Evolutionary conservation across 1,284 basidiomycete species (phyloP), one percentile per base, ranked within the genome.

Genomic region (Peniophora sp.): DNA sequence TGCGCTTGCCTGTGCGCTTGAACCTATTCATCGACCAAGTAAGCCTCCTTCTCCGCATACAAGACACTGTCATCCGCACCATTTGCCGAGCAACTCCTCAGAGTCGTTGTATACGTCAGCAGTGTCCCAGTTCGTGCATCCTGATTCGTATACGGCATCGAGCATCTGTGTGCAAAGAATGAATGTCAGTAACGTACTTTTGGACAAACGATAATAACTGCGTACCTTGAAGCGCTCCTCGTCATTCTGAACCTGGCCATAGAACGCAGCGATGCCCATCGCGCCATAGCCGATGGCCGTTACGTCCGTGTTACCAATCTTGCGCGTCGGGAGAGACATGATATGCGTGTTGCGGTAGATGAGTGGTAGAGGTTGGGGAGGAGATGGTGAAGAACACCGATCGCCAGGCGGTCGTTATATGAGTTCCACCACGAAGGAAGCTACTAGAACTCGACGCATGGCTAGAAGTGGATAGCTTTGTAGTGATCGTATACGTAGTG

Each of bases 1-100:
- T 55, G 6, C 70, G 63, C 58, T 70, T 69, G 3, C 69, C 69
- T 0, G 62, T 66, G 39, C 55, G 59, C 49, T 65, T 65, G 57
- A 72, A 65, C 70, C 69, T 67, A 20, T 12, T 11, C 24, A 39
- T 15, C 18, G 12, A 15, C 34, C 18, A 5, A 39, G 23, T 43
- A 14, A 17, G 20, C 20, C 15, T n/a, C 36, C 15, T 22, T 23
- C 17, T 18, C 24, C 35, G 23, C 6, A 6, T 18, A 3, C 10
- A 17, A 34, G 5, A 24, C 24, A 6, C 22, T 17, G 12, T 5
- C 17, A 15, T 15, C 24, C 57, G 20, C 22, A 64, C 66, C 65
- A 68, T 51, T 61, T 55, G 1, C 64, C 66, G 12, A 68, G 54
- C 24, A 64, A 52, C 2, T 58, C 59, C 50, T 62, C 60, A 47